Percentiles rank a stretch among this genome's conserved stretches.
phyloP scores from a whole-genome alignment of 768 basidiomycete species.

The Boletus eberwhitei region DNA sequence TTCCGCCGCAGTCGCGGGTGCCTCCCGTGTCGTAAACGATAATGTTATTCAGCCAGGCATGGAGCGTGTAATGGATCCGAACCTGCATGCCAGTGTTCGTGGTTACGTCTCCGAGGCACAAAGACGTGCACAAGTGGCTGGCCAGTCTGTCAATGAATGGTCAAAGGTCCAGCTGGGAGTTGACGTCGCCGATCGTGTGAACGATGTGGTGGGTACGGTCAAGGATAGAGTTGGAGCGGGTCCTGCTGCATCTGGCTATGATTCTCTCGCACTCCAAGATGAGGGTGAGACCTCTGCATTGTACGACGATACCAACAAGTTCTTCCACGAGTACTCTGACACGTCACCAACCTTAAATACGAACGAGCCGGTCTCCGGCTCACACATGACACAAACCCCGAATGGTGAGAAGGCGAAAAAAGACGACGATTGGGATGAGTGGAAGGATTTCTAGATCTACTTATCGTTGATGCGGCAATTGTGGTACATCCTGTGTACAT shows the following conservation, averaged over 20 bases:
- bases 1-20: constrained; percentile 77
- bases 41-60: constrained; percentile 89
- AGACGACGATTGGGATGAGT: constrained; percentile 69
- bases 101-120: constrained; percentile 71
- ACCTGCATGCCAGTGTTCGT: constrained; percentile 68
- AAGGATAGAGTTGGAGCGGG: constrained; percentile 54
- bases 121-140: constrained; percentile 58
- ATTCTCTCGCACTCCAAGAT: constrained; percentile 42
- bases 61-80: constrained; percentile 77
- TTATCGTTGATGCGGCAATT: not conserved
- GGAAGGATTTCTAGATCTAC: constrained; percentile 68
- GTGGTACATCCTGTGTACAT: not conserved
- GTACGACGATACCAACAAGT: constrained; percentile 64
- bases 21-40: constrained; percentile 74
- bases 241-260: constrained; percentile 52
- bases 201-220: constrained; percentile 63
- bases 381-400: constrained; percentile 6
- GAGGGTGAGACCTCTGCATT: constrained; percentile 58
- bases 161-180: constrained; percentile 74
- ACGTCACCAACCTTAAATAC: constrained; percentile 15
- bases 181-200: constrained; percentile 78
- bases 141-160: constrained; percentile 72
- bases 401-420: constrained; percentile 27
- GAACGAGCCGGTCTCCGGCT: not conserved
- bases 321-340: constrained; percentile 42